phyloP scores from a whole-genome alignment of 768 basidiomycete species.

The Sarcodon aspratus region DNA sequence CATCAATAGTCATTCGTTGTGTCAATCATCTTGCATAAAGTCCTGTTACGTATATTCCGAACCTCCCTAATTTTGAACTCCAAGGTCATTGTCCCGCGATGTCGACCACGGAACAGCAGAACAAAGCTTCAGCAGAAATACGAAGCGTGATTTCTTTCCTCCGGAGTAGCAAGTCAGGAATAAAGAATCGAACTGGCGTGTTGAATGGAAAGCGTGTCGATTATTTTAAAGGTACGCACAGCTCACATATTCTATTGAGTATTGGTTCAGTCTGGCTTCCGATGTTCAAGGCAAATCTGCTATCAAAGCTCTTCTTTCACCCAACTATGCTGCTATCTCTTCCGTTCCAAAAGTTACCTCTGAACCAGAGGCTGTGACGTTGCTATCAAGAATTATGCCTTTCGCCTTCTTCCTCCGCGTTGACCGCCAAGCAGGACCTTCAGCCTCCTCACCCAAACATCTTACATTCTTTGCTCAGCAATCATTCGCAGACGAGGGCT shows the following conservation, averaged over 20 bases:
- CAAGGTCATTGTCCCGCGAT: slow-evolving; percentile 9
- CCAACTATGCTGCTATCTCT: slow-evolving; percentile 84
- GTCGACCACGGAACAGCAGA: slow-evolving; percentile 57
- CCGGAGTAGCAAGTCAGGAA: slow-evolving; percentile 73
- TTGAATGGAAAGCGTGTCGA: slow-evolving; percentile 91
- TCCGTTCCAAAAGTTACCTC: slow-evolving; percentile 61
- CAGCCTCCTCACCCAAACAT: slow-evolving; percentile 61
- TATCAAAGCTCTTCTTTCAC: slow-evolving; percentile 82
- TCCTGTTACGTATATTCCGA: too few relatives aligned
- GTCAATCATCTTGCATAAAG: too few relatives aligned
- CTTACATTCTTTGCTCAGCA: slow-evolving; percentile 77
- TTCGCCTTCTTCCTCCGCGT: slow-evolving; percentile 91
- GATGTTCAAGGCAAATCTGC: slow-evolving; percentile 71
- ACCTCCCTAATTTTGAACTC: too few relatives aligned
- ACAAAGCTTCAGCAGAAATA: slow-evolving; percentile 67
- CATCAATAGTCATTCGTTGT: too few relatives aligned
- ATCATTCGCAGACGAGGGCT: slow-evolving; percentile 63
- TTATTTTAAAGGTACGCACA: slow-evolving; percentile 86
- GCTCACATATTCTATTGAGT: not conserved
- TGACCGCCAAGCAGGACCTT: slow-evolving; percentile 57
- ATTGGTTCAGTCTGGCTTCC: not conserved
- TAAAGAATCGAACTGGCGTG: slow-evolving; percentile 84
- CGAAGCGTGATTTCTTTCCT: slow-evolving; percentile 81
- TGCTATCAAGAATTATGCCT: slow-evolving; percentile 63
- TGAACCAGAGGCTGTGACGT: slow-evolving; percentile 62